phyloP scores from a whole-genome alignment of 257 asterid genomes.

The Nicotiana sylvestris region DNA sequence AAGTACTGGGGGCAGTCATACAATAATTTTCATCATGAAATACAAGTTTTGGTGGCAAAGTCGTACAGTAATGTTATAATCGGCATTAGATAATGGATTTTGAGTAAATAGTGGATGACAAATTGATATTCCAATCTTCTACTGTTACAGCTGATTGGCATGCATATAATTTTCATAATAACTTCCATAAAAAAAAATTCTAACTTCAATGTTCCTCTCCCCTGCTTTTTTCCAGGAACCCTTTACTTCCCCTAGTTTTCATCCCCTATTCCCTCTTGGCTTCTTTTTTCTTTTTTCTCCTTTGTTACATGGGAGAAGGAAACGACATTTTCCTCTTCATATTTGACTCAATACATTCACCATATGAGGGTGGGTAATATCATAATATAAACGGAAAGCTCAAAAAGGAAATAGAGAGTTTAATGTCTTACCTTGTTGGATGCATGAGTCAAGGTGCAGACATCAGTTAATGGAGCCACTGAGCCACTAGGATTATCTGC shows the following conservation, averaged over 20 bases:
- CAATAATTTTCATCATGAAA: not conserved
- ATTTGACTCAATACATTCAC: not conserved
- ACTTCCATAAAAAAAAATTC: not conserved
- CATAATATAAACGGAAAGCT: not conserved
- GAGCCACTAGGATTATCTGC: conserved; percentile 34
- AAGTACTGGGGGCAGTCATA: not conserved
- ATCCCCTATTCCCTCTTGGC: not conserved
- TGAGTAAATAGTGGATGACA: not conserved
- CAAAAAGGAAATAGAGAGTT: conserved; percentile 14
- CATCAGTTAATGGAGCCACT: conserved; percentile 26
- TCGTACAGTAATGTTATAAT: not conserved
- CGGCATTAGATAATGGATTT: not conserved
- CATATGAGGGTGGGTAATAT: not conserved
- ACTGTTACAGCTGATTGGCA: not conserved
- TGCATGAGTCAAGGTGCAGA: conserved; percentile 24
- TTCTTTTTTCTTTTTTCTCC: not conserved
- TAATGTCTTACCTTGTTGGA: conserved; percentile 30
- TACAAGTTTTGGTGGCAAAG: not conserved
- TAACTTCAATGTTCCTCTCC: not conserved
- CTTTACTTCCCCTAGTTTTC: not conserved
- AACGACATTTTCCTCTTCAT: not conserved
- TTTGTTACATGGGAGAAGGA: conserved; percentile 5
- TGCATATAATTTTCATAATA: not conserved
- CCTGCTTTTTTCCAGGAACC: not conserved
- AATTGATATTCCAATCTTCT: not conserved